Conservation (phyloP, 2,329 filamentous ascomycete species). For the Colletotrichum sojae region DNA sequence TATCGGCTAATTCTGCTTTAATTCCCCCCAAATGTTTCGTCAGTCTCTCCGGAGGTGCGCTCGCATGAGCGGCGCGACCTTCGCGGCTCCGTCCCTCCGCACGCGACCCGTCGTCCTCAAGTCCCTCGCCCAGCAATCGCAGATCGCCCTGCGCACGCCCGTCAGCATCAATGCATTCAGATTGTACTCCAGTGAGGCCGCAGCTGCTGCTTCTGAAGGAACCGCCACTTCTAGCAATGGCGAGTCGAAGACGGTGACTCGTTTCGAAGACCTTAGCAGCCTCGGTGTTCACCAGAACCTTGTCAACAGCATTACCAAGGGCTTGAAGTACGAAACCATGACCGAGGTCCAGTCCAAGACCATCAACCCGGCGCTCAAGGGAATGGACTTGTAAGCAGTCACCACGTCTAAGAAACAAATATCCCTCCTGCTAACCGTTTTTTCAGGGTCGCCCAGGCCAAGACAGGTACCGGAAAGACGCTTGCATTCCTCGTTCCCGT, state of each 20-base stretch:
- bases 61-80: slow-evolving; percentile 49
- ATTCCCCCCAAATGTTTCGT: slow-evolving; percentile 41
- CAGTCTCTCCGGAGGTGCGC: slow-evolving; percentile 56
- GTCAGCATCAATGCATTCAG: slow-evolving; percentile 41
- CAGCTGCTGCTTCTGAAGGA: slow-evolving; percentile 45
- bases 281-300: slow-evolving; percentile 74
- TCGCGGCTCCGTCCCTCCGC: slow-evolving; percentile 32
- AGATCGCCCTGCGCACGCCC: slow-evolving; percentile 23
- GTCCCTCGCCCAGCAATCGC: slow-evolving; percentile 33
- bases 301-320: slow-evolving; percentile 76
- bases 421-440: slow-evolving; percentile 42
- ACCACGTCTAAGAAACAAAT: slow-evolving; percentile 14
- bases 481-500: slow-evolving; percentile 91
- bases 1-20: slow-evolving; percentile 22
- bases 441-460: slow-evolving; percentile 87
- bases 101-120: slow-evolving; percentile 36
- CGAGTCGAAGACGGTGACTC: slow-evolving; percentile 47
- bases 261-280: slow-evolving; percentile 61
- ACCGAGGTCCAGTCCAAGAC: slow-evolving; percentile 92
- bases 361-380: slow-evolving; percentile 83
- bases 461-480: slow-evolving; percentile 97
- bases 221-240: slow-evolving; percentile 23
- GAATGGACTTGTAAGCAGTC: slow-evolving; percentile 81
- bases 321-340: slow-evolving; percentile 87
- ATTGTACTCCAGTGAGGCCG: slow-evolving; percentile 58